Evolutionary conservation across 441 rosid species (phyloP).

Genomic region (Euphorbia celastroides): DNA sequence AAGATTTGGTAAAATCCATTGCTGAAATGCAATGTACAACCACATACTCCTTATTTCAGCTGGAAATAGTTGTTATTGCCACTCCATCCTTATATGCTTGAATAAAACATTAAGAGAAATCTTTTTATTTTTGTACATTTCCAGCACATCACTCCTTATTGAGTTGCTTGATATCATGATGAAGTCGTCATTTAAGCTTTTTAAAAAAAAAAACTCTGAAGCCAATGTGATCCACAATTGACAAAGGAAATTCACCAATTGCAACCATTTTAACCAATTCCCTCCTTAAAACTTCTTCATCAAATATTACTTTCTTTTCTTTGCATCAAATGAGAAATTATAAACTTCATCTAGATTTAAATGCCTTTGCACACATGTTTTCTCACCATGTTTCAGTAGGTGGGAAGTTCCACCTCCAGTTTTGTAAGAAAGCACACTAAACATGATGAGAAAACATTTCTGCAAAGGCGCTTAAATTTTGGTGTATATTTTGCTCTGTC

Average conservation of each 20-base stretch:
- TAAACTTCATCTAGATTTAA: background rate
- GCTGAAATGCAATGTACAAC: background rate
- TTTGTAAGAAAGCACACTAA: background rate
- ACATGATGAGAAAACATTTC: too few relatives aligned
- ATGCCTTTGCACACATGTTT: background rate
- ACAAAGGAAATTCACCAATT: background rate
- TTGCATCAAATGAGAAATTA: too few relatives aligned
- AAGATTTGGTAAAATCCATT: background rate
- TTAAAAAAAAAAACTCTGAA: background rate
- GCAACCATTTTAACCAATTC: background rate
- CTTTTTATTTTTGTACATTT: background rate
- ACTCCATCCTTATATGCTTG: background rate
- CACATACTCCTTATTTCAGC: background rate
- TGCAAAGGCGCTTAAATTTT: too few relatives aligned
- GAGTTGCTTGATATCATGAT: background rate
- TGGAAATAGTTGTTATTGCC: background rate
- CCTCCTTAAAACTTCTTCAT: background rate
- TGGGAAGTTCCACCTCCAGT: background rate
- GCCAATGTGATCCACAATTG: background rate
- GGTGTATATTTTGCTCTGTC: too few relatives aligned
- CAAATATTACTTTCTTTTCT: background rate
- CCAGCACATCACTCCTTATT: background rate
- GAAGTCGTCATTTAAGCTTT: background rate
- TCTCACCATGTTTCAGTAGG: background rate
- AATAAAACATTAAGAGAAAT: background rate